Evolutionary conservation across 805 yeast genomes (phyloP).

Genomic region (Clavispora vitiphila): DNA sequence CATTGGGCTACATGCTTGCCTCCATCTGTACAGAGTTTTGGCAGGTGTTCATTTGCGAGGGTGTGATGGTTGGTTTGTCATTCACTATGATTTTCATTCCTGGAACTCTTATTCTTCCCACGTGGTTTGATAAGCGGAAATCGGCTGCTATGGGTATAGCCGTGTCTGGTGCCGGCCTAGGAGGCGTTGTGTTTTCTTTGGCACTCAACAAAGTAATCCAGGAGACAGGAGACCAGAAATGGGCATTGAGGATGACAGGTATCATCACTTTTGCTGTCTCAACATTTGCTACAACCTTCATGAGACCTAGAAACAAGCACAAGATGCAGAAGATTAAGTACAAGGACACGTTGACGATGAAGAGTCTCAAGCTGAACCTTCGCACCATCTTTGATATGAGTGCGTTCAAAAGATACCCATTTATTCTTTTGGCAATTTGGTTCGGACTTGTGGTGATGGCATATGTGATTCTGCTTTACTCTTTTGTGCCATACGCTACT

Average conservation of each 20-base stretch:
- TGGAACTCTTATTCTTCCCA: conserved; percentile 57
- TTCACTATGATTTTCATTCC: conserved; percentile 55
- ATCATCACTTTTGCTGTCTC: conserved; percentile 27
- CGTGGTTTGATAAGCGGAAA: conserved; percentile 63
- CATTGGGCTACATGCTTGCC: conserved; percentile 55
- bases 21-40: conserved; percentile 54
- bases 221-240: conserved; percentile 35
- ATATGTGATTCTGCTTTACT: conserved; percentile 31
- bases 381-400: conserved; percentile 31
- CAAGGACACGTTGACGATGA: conserved; percentile 18
- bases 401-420: conserved; percentile 21
- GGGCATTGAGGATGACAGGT: conserved; percentile 42
- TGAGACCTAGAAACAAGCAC: conserved; percentile 39
- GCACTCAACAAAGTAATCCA: conserved; percentile 35
- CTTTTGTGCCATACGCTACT: conserved; percentile 35
- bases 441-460: conserved; percentile 34
- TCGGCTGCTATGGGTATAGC: conserved; percentile 50
- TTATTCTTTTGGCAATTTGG: conserved; percentile 27
- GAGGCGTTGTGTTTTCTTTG: conserved; percentile 47
- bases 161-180: conserved; percentile 46
- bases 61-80: conserved; percentile 54
- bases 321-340: conserved; percentile 14
- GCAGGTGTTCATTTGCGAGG: conserved; percentile 68
- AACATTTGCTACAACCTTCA: conserved; percentile 34
- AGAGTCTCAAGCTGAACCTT: conserved; percentile 18